Base-by-base conservation (phyloP, 2,329 filamentous ascomycete species). In the Fusarium guadeloupense region DNA sequence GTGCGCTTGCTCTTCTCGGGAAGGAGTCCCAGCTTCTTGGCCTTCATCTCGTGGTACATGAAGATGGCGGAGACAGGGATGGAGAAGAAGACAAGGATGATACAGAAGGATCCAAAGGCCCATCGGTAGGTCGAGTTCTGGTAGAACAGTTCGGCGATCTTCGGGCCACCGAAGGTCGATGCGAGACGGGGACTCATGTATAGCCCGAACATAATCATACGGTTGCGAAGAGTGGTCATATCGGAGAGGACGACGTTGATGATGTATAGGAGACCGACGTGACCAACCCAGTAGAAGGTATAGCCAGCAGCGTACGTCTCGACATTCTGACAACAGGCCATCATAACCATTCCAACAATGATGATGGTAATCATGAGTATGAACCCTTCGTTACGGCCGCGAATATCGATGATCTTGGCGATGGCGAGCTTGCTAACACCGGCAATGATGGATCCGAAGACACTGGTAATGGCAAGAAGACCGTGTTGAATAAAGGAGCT, bases 401-500 rank as follows among this genome's bases (percentile, higher is more conserved):
- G 79, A 39, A 83, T 76, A 52, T 83, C 80, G 40, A 81, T 77
- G 21, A 82, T 71, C 65, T 83, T 83, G 50, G 80, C 79, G 40
- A 82, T 73, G 12, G 76, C 72, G 4, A 78, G 74, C 30, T 72
- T 71, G 28, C 72, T 70, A n/a, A 76, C 72, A 43, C 74, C 76
- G 45, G 72, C 72, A 20, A 80, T 71, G 31, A 78, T 71, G 37
- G 70, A 71, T 33, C 88, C 85, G 8, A 90, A 81, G 23, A 90
- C 86, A 46, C 83, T 77, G 28, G 89, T 83, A 0, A 86, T 88
- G 3, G 86, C 84, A 13, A 91, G 79, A 33, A 91, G 78, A 8
- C 87, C 88, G 69, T 90, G 88, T 46, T 82, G 78, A 37, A 77
- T 78, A 70, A 90, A 91, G 2, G 85, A 81, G 54, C 86, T 89